phyloP scores from a whole-genome alignment of 192 early-diverging fungal genomes.

The Podila minutissima region DNA sequence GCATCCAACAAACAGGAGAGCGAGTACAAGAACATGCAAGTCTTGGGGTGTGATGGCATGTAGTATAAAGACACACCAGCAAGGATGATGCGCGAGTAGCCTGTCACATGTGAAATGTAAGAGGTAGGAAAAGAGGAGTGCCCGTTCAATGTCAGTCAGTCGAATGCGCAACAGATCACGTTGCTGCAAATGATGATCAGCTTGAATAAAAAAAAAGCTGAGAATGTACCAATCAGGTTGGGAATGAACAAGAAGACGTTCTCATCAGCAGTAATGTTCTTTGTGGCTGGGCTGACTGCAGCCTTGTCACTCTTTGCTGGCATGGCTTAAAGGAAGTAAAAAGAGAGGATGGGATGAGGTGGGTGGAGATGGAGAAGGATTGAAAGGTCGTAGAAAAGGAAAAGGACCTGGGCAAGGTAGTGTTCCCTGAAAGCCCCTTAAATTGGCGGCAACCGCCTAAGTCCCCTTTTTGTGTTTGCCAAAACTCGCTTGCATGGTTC shows the following conservation, averaged over 20 bases:
- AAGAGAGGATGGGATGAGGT: neutral
- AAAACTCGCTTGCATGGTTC: neutral
- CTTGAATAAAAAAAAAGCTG: no score
- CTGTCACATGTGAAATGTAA: slow-evolving; percentile 33
- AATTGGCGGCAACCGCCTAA: neutral
- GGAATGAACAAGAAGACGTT: slow-evolving; percentile 83
- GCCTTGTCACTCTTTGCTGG: slow-evolving; percentile 39
- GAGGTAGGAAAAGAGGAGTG: neutral
- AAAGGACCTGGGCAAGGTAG: neutral
- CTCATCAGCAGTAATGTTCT: slow-evolving; percentile 36
- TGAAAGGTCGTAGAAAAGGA: neutral
- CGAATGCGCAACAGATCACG: no score
- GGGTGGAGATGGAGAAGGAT: slow-evolving; percentile 7
- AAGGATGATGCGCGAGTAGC: slow-evolving; percentile 89
- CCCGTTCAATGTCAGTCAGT: no score
- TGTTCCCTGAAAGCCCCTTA: neutral
- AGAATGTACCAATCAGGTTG: slow-evolving; percentile 76
- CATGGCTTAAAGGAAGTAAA: slow-evolving; percentile 2
- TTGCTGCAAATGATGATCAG: slow-evolving; percentile 7
- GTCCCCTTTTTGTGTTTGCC: neutral
- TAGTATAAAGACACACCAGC: slow-evolving; percentile 76
- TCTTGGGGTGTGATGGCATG: slow-evolving; percentile 78
- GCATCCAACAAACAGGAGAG: slow-evolving; percentile 95
- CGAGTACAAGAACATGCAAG: slow-evolving; percentile 82
- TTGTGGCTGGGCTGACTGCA: slow-evolving; percentile 14